These are phyloP conservation scores for Ceratocystis harringtonii DNA, from an alignment of 2,329 filamentous ascomycete genomes.

Conservation along the genomic window DNA sequence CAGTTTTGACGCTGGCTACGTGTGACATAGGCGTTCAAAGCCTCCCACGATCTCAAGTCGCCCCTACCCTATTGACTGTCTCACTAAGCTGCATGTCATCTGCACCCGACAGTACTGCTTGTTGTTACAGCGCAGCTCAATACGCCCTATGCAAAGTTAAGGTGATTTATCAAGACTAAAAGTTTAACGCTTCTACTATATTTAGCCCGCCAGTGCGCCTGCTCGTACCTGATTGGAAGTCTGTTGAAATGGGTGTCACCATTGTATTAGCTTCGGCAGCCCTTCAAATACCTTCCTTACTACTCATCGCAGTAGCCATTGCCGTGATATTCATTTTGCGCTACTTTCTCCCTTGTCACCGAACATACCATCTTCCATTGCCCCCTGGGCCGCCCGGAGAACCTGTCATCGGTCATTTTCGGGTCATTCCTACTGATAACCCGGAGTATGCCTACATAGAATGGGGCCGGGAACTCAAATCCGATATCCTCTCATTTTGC, in stretches of 20 bases:
- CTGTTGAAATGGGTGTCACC: neutral
- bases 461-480: slow-evolving; percentile 36
- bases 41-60: neutral
- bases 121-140: neutral
- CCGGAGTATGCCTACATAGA: slow-evolving; percentile 24
- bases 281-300: neutral
- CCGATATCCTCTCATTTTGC: slow-evolving; percentile 31
- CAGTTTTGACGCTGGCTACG: neutral
- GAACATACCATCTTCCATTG: slow-evolving; percentile 18
- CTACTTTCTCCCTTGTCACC: neutral
- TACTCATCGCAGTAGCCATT: neutral
- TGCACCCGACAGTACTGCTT: neutral
- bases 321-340: neutral
- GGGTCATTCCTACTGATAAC: slow-evolving; percentile 27
- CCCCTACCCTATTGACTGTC: neutral
- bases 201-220: neutral
- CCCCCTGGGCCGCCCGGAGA: slow-evolving; percentile 26
- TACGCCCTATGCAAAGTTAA: neutral
- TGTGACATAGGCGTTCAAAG: neutral
- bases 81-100: neutral
- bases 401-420: slow-evolving; percentile 30
- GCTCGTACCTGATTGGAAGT: too few species aligned
- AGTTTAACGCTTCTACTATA: neutral
- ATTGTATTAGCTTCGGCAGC: neutral
- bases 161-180: neutral